Conservation (phyloP, 1,139 yeast genomes). For the Pichia sp. region DNA sequence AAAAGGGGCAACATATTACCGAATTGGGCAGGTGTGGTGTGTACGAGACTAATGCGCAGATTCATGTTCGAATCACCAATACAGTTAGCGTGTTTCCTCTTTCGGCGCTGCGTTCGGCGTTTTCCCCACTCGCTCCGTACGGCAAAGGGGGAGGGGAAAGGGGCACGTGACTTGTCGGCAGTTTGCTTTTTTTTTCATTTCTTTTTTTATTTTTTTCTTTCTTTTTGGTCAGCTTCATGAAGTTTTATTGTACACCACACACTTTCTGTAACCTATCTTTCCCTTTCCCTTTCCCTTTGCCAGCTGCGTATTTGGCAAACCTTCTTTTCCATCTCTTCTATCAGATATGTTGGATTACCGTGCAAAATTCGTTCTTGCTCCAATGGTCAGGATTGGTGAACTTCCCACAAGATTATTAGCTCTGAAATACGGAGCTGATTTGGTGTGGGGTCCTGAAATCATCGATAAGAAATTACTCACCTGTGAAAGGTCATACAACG, state of each 20-base stretch:
- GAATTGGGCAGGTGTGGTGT: not conserved
- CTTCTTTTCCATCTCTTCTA: not conserved
- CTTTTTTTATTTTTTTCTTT: not conserved
- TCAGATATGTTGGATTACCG: slow-evolving; percentile 40
- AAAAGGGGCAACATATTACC: not conserved
- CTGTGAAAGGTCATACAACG: slow-evolving; percentile 59
- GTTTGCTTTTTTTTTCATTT: too few species aligned
- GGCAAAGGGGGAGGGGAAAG: too few species aligned
- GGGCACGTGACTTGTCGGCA: too few species aligned
- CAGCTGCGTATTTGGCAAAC: not conserved
- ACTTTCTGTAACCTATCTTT: not conserved
- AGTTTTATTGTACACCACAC: not conserved
- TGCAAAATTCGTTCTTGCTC: slow-evolving; percentile 82
- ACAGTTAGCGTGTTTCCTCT: too few species aligned
- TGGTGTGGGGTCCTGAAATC: slow-evolving; percentile 95
- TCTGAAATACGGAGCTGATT: slow-evolving; percentile 78
- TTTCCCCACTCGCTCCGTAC: too few species aligned
- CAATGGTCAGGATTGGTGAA: slow-evolving; percentile 96
- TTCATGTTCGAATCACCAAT: too few species aligned
- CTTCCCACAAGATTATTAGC: slow-evolving; percentile 81
- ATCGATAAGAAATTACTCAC: slow-evolving; percentile 75
- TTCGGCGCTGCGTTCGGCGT: too few species aligned
- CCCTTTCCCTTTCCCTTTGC: not conserved
- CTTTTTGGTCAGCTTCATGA: not conserved
- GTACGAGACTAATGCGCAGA: too few species aligned